A percentile compares a stretch with the other conserved stretches of the same genome.
Evolutionary conservation across 2,329 filamentous ascomycete species (phyloP).

Genomic region (Sporothrix inflata): DNA sequence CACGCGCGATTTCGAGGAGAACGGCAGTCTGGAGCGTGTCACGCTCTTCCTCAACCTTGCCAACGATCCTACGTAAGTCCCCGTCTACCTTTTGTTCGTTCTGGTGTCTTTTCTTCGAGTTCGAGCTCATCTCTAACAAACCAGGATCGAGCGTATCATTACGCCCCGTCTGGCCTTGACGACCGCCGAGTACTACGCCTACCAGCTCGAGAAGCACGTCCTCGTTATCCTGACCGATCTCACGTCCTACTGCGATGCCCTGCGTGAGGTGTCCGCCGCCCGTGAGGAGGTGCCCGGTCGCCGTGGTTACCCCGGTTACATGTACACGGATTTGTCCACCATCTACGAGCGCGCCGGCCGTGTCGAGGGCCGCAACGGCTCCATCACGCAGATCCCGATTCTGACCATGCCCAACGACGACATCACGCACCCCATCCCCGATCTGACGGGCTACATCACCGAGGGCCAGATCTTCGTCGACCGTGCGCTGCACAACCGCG

Average conservation of each 20-base stretch:
- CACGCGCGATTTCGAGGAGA: conserved; percentile 98
- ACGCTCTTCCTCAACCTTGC: conserved; percentile 99
- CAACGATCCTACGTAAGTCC: conserved; percentile 90
- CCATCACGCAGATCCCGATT: conserved; percentile 98
- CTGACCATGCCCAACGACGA: conserved; percentile 99
- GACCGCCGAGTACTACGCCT: conserved; percentile 99
- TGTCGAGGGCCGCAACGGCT: conserved; percentile 95
- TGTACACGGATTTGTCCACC: conserved; percentile 99
- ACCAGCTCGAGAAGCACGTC: conserved; percentile 99
- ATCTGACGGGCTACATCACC: conserved; percentile 98
- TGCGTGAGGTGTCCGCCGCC: conserved; percentile 96
- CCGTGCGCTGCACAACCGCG: conserved; percentile 90
- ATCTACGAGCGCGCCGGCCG: conserved; percentile 99
- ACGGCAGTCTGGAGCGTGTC: conserved; percentile 95
- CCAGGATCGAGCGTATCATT: conserved; percentile 97
- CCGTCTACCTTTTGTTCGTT: too few relatives aligned
- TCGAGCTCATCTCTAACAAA: background rate
- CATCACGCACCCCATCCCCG: conserved; percentile 98
- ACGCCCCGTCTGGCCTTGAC: conserved; percentile 97
- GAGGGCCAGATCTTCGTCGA: conserved; percentile 99
- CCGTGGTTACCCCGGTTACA: conserved; percentile 99
- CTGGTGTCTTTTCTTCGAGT: too few relatives aligned
- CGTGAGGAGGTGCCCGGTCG: conserved; percentile 98
- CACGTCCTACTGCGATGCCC: conserved; percentile 96
- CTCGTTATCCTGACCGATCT: conserved; percentile 97